Evolutionary conservation across 148 eudicot genomes (phyloP), one percentile per base, ranked within the genome.

Genomic region (Rhododendron williamsianum): DNA sequence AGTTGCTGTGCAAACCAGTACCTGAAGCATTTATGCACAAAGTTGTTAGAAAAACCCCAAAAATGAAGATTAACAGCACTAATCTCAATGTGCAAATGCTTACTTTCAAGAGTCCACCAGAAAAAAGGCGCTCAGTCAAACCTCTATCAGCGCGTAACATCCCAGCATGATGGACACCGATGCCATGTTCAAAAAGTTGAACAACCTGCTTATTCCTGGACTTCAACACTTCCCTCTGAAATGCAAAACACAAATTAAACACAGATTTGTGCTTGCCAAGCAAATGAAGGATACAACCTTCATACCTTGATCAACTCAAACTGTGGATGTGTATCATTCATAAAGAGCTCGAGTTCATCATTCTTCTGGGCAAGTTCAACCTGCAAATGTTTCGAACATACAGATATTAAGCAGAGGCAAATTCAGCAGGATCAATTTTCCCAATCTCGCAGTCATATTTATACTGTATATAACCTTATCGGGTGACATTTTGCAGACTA

Each of bases 91-190:
- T 38, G 48, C 46, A 67, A 48, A 63, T 54, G 21, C 79, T 43
- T 78, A 92, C 99, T 93, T 92, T 94, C 85, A 97, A 83, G 77
- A 97, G 88, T 84, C 99, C 99, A 73, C 92, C 91, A 81, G 99
- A 95, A 85, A 97, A 97, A 72, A 97, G 98, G 56, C 95, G 91
- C 89, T 97, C 99, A 74, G 99, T 97, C 86, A 97, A 92, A 85
- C 94, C 92, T 87, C 99, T 93, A 86, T 97, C 99, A 84, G 98
- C 88, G 82, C 99, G 99, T 90, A 97, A 86, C 99, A 97, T 97
- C 83, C 99, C 99, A 82, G 99, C 99, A 92, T 97, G 99, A 90
- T 97, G 99, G 86, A 97, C 92, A 83, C 99, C 99, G 83, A 95
- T 58, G 78, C 98, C 99, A 88, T 89, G 77, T 80, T 93, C 99